Evolutionary conservation across 371 early-diverging fungal genomes (phyloP).

Genomic region (Choanephora cucurbitarum): DNA sequence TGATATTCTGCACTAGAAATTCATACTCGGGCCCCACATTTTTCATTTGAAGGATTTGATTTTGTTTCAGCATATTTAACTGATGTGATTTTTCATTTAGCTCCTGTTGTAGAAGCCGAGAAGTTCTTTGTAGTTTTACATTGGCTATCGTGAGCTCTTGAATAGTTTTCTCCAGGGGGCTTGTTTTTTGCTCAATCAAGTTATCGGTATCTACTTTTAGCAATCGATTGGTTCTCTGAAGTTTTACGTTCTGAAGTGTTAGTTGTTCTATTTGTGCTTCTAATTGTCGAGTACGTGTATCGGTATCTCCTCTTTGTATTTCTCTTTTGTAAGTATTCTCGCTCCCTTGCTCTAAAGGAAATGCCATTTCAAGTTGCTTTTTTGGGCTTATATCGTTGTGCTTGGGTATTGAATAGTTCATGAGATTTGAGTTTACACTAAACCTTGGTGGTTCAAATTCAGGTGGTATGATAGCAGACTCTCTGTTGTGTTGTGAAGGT

Average conservation of each 20-base stretch:
- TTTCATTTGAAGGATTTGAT: slow-evolving; percentile 49
- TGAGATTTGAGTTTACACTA: slow-evolving; percentile 51
- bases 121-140: slow-evolving; percentile 47
- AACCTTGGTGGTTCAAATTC: slow-evolving; percentile 30
- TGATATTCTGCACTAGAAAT: slow-evolving; percentile 57
- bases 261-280: slow-evolving; percentile 48
- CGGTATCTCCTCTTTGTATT: slow-evolving; percentile 45
- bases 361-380: background rate
- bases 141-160: slow-evolving; percentile 42
- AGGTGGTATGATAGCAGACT: slow-evolving; percentile 11
- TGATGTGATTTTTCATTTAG: slow-evolving; percentile 37
- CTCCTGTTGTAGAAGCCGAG: slow-evolving; percentile 44
- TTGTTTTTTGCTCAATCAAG: slow-evolving; percentile 51
- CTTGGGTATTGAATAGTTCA: slow-evolving; percentile 58
- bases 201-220: slow-evolving; percentile 55
- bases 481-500: slow-evolving; percentile 8
- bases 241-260: slow-evolving; percentile 50
- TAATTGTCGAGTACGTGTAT: slow-evolving; percentile 40
- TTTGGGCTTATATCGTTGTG: slow-evolving; percentile 11
- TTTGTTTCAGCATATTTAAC: slow-evolving; percentile 25
- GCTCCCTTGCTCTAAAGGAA: background rate
- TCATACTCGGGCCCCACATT: slow-evolving; percentile 56
- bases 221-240: slow-evolving; percentile 51
- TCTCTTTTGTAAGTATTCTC: slow-evolving; percentile 20
- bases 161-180: slow-evolving; percentile 43